These are phyloP conservation scores for Ziziphus jujuba DNA, from an alignment of 306 rosid species.

Conservation along the genomic window DNA sequence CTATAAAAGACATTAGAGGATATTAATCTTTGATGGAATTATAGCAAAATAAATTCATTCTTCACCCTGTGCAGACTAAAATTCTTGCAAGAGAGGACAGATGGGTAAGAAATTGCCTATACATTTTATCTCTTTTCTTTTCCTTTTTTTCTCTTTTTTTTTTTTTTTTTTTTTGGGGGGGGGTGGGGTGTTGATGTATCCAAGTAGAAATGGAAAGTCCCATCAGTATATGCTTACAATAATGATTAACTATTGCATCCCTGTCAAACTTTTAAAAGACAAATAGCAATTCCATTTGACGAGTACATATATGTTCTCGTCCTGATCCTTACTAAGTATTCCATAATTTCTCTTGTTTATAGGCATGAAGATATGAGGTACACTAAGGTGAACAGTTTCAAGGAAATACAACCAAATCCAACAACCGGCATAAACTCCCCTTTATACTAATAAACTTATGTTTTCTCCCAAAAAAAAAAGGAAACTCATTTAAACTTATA, in stretches of 20 bases:
- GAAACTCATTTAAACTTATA: too few species aligned
- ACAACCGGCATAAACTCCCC: neutral
- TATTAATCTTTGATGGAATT: neutral
- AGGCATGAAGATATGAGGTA: slow-evolving; percentile 15
- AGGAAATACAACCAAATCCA: neutral
- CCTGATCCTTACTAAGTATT: neutral
- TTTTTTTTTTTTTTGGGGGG: too few species aligned
- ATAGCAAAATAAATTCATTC: neutral
- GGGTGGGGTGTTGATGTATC: too few species aligned
- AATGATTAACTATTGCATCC: too few species aligned
- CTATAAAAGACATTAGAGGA: slow-evolving; percentile 20
- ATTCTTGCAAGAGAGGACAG: neutral
- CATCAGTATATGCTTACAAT: too few species aligned
- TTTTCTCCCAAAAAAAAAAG: too few species aligned
- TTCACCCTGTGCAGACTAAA: neutral
- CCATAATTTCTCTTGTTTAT: neutral
- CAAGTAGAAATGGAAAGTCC: too few species aligned
- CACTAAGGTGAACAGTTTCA: neutral
- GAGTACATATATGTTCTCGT: neutral
- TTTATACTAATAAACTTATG: too few species aligned
- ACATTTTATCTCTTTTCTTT: too few species aligned
- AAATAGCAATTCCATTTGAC: neutral
- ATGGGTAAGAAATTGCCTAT: neutral
- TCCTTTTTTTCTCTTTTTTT: too few species aligned
- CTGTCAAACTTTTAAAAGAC: too few species aligned